Base-by-base conservation (phyloP, 176 grass and related monocot species). In the Bolboschoenus planiculmis region DNA sequence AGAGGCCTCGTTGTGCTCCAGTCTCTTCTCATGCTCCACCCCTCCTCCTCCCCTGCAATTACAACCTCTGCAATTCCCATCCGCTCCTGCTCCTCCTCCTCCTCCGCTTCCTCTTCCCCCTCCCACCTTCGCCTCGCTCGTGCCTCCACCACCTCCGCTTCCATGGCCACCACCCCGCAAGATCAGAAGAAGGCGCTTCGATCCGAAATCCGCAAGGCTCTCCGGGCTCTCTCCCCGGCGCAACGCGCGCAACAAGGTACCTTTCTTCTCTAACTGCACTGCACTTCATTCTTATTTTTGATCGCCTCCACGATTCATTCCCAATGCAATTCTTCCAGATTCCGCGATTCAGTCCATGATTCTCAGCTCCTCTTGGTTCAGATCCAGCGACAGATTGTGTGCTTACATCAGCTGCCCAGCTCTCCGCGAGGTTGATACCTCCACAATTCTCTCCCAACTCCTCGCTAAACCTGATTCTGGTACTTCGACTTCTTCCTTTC, bases 361-460 rank as follows among this genome's bases (percentile, higher is more conserved):
- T 59, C 39, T 95, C 87, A 76, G 92, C 6, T 93, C 96, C 34
- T 87, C 92, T 77, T 99, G 92, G 96, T 99, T 99, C 81, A 86
- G 90, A 85, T 89, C 62, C 78, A 87, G 82, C 76, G 84, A 78
- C 36, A 58, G 87, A 15, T 34, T 95, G 66, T 95, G 96, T 83
- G 96, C 96, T 83, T 99, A 99, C 58, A 90, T 99, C 88, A 95
- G 92, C 34, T 95, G 89, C 46, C 27, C 84, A 10, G 48, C 87
- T 67, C 84, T 98, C 46, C 75, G 86, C 59, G 92, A 99, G 85
- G 96, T 98, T 46, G 96, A 98, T 84, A 99, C 92, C 81, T 89
- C 91, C 83, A 93, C 67, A 87, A 91, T 99, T 78, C 29, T 93
- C 26, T 82, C 47, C 18, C 87, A 91, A 47, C 51, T 87, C 71